Base-by-base conservation (phyloP, 179 eudicot genomes). In the Beta lomatogona region DNA sequence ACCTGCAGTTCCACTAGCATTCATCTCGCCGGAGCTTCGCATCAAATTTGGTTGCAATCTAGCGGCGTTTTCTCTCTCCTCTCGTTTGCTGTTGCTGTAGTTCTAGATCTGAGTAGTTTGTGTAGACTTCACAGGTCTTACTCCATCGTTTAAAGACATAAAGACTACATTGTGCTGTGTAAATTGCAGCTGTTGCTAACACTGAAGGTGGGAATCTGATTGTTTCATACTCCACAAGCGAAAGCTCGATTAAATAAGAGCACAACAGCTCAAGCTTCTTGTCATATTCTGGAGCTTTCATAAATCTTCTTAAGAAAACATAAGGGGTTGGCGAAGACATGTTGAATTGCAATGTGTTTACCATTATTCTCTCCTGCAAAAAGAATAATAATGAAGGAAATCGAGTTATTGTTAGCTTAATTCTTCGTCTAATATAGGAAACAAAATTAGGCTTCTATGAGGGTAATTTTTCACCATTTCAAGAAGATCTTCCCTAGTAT, bases 401-500 rank as follows among this genome's bases (percentile, higher is more conserved):
- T n/a, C n/a, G n/a, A n/a, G n/a, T n/a, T n/a, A n/a, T n/a, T n/a
- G n/a, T n/a, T n/a, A n/a, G n/a, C n/a, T 46, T 64, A 11, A 21
- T 25, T 63, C 22, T 54, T 4, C 68, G 10, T n/a, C n/a, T n/a
- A n/a, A 64, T 2, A 59, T 59, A 4, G 0, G 10, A 4, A 3
- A 22, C 0, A 11, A 64, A 61, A 61, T 21, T 21, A 9, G 15
- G n/a, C n/a, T n/a, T n/a, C n/a, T n/a, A n/a, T n/a, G 11, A n/a
- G 45, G 28, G 3, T 16, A 1, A 15, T 14, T 63, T 50, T n/a
- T 59, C 65, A 85, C 87, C 87, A 85, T 85, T 7, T 92, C 90
- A 77, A 95, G 95, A 59, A 95, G 87, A 71, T 95, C 93, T 78
- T 86, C 75, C 79, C 97, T 90, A 36, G 81, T 31, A 82, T 91